A percentile compares a stretch with the other conserved stretches of the same genome.
These are phyloP conservation scores for Puccinia triticina DNA, from an alignment of 1,284 basidiomycete genomes.

Conservation along the genomic window DNA sequence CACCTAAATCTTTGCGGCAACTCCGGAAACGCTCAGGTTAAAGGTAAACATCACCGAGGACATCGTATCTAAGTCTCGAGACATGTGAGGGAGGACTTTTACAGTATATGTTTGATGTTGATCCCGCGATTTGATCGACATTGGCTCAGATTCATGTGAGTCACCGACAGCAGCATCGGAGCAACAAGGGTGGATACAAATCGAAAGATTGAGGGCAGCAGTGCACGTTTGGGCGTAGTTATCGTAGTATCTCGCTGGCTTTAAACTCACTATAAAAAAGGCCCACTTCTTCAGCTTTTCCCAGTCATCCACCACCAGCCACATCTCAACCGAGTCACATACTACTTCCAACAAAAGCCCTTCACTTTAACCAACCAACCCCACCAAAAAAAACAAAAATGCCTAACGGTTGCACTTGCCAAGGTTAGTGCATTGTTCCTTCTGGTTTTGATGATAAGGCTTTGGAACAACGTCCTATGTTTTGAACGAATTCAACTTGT, in stretches of 20 bases:
- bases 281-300: background rate
- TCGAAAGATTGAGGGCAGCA: background rate
- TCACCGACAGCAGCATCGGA: background rate
- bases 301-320: background rate
- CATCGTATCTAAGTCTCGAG: background rate
- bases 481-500: background rate
- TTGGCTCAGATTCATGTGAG: background rate
- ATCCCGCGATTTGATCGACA: constrained; percentile 4
- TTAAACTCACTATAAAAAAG: constrained; percentile 10
- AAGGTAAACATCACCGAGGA: background rate
- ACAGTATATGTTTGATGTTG: background rate
- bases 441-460: background rate
- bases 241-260: background rate
- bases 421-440: constrained; percentile 10
- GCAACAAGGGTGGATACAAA: constrained; percentile 29
- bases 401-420: constrained; percentile 36
- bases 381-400: constrained; percentile 10
- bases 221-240: background rate
- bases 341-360: background rate
- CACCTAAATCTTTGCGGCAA: background rate
- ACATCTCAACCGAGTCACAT: constrained; percentile 3
- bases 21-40: background rate
- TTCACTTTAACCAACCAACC: background rate
- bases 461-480: background rate
- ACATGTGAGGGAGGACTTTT: constrained; percentile 17